Percentiles rank a stretch among this genome's conserved stretches.
These are phyloP conservation scores for Salvia miltiorrhiza DNA, from an alignment of 257 asterid genomes.

Conservation along the genomic window DNA sequence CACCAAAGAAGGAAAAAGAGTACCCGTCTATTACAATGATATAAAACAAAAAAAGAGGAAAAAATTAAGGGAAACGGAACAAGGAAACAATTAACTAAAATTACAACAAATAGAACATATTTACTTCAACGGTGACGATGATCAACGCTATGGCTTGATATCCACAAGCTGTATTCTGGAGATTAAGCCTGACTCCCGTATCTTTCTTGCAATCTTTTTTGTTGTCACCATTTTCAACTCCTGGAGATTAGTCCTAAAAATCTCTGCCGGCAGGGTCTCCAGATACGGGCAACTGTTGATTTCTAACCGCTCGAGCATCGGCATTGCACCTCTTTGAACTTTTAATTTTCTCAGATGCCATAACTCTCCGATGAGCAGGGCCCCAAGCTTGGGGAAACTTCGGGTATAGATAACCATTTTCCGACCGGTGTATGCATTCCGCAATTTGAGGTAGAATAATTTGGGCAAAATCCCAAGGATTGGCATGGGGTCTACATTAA, in stretches of 20 bases:
- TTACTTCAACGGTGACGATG: no score
- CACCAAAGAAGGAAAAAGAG: no score
- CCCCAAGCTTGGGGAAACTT: constrained; percentile 15
- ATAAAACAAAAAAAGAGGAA: no score
- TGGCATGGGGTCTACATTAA: constrained; percentile 15
- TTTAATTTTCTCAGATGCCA: not conserved
- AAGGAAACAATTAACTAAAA: no score
- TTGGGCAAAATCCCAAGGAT: not conserved
- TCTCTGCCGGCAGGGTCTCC: constrained; percentile 6
- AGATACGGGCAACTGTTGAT: constrained; percentile 1
- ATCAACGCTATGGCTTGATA: not conserved
- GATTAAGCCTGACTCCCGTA: not conserved
- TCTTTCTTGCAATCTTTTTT: not conserved
- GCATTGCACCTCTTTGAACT: constrained; percentile 16
- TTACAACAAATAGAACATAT: no score
- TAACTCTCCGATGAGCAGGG: not conserved
- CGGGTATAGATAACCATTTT: not conserved
- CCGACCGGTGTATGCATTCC: not conserved
- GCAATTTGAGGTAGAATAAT: not conserved
- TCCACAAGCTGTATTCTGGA: not conserved
- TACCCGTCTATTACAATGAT: no score
- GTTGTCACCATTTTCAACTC: not conserved
- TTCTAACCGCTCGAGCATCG: constrained; percentile 10
- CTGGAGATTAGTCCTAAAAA: not conserved
- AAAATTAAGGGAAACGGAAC: no score